phyloP scores from a whole-genome alignment of 148 eudicot species.

The Nepenthes mirabilis region DNA sequence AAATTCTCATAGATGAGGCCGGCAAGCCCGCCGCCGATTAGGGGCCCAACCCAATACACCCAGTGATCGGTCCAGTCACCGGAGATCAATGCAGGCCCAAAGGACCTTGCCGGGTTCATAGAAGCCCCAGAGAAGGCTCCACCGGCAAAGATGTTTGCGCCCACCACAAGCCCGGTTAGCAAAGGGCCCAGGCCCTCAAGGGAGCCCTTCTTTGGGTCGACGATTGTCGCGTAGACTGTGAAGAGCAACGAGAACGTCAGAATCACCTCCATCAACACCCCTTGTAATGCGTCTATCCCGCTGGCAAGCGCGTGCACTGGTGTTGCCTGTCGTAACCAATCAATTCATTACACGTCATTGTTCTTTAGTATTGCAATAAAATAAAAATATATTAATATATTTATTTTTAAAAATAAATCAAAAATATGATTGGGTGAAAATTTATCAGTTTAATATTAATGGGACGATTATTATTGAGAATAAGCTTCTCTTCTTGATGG shows the following conservation, averaged over 20 bases:
- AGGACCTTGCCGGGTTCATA: slow-evolving; percentile 96
- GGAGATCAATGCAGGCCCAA: slow-evolving; percentile 75
- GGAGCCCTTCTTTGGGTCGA: slow-evolving; percentile 81
- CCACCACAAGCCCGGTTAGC: slow-evolving; percentile 74
- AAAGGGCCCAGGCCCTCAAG: slow-evolving; percentile 67
- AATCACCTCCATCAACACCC: slow-evolving; percentile 67
- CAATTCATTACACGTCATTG: too few relatives aligned
- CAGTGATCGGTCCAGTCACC: slow-evolving; percentile 83
- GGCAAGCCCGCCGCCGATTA: slow-evolving; percentile 81
- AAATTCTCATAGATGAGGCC: slow-evolving; percentile 69
- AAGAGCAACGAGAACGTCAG: slow-evolving; percentile 77
- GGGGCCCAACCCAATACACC: slow-evolving; percentile 96
- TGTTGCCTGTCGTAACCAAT: slow-evolving; percentile 30
- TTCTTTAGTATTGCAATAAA: too few relatives aligned
- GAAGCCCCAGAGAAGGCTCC: slow-evolving; percentile 84
- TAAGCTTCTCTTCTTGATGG: neutral
- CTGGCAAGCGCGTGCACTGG: slow-evolving; percentile 60
- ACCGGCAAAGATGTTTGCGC: slow-evolving; percentile 83
- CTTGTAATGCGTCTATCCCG: slow-evolving; percentile 53
- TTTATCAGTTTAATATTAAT: neutral
- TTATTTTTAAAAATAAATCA: neutral
- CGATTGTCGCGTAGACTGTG: slow-evolving; percentile 79
- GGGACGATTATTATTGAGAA: too few relatives aligned
- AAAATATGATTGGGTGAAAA: neutral
- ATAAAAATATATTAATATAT: neutral